Percentiles rank a stretch among this genome's conserved stretches.
These are phyloP conservation scores for Mycena pura DNA, from an alignment of 768 basidiomycete genomes.

Conservation along the genomic window DNA sequence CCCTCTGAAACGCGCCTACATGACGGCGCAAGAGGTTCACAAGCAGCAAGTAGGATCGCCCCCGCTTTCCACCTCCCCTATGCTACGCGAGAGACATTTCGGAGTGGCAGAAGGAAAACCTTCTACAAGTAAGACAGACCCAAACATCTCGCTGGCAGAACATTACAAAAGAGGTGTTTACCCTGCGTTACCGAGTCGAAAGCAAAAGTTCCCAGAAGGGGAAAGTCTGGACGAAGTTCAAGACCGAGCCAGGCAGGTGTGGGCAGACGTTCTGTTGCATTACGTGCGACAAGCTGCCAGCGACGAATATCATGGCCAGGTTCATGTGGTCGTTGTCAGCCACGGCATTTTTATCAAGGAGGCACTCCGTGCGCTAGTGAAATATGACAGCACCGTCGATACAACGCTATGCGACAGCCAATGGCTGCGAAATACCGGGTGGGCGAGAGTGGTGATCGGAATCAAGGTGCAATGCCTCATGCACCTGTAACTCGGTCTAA, in stretches of 20 bases:
- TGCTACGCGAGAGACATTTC: conserved; percentile 73
- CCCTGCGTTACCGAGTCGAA: conserved; percentile 52
- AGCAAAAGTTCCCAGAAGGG: conserved; percentile 69
- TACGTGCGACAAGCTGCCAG: conserved; percentile 53
- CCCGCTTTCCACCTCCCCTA: conserved; percentile 51
- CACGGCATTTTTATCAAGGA: conserved; percentile 77
- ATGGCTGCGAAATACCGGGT: conserved; percentile 73
- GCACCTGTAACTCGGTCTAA: not conserved
- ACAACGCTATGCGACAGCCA: conserved; percentile 41
- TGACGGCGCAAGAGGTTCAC: conserved; percentile 65
- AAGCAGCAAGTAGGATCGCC: conserved; percentile 55
- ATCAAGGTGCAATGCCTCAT: conserved; percentile 44
- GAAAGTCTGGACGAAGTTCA: conserved; percentile 73
- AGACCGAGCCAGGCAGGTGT: conserved; percentile 55
- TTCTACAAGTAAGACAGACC: conserved; percentile 45
- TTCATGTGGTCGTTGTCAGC: conserved; percentile 72
- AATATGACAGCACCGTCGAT: conserved; percentile 39
- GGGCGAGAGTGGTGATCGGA: conserved; percentile 62
- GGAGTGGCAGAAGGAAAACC: conserved; percentile 73
- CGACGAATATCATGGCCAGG: conserved; percentile 42
- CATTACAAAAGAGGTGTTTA: conserved; percentile 61
- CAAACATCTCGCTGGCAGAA: conserved; percentile 45
- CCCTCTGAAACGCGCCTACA: conserved; percentile 65
- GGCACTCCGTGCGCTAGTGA: conserved; percentile 58
- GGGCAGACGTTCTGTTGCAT: conserved; percentile 61